These are phyloP conservation scores for Lathyrus aphaca DNA, from an alignment of 306 rosid species.

Conservation along the genomic window DNA sequence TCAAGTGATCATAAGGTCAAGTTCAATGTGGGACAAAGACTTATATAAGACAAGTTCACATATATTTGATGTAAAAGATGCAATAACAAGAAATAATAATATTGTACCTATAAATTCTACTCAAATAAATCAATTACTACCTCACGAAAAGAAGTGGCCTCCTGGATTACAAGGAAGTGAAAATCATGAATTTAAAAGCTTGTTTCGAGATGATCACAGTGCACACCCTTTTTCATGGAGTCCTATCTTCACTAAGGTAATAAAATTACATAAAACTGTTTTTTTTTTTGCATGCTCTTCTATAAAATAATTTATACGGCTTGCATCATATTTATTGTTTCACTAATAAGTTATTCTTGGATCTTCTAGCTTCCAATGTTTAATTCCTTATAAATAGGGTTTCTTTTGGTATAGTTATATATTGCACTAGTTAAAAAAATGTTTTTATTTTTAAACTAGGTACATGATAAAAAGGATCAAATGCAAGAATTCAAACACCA, in stretches of 20 bases:
- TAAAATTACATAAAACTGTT: slow-evolving; percentile 7
- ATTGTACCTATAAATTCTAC: slow-evolving; percentile 37
- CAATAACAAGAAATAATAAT: slow-evolving; percentile 28
- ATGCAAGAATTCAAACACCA: slow-evolving; percentile 27
- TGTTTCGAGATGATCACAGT: slow-evolving; percentile 28
- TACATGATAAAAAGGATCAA: slow-evolving; percentile 36
- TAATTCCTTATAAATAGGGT: neutral
- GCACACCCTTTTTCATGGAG: slow-evolving; percentile 44
- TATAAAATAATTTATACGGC: too few relatives aligned
- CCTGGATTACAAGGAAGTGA: slow-evolving; percentile 32
- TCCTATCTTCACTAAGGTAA: slow-evolving; percentile 43
- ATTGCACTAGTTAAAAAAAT: neutral
- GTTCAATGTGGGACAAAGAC: slow-evolving; percentile 41
- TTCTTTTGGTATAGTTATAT: neutral
- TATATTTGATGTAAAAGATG: slow-evolving; percentile 41
- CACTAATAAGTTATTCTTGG: neutral
- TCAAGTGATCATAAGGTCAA: slow-evolving; percentile 41
- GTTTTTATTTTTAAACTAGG: slow-evolving; percentile 35
- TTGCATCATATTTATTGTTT: too few relatives aligned
- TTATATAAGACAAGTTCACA: slow-evolving; percentile 37
- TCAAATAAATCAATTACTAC: slow-evolving; percentile 24
- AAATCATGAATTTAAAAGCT: slow-evolving; percentile 23
- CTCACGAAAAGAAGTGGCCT: slow-evolving; percentile 45
- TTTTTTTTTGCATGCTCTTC: too few relatives aligned
- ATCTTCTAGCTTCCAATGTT: neutral